A percentile compares a stretch with the other conserved stretches of the same genome.
These are phyloP conservation scores for Clitopilus hobsonii DNA, from an alignment of 768 basidiomycete genomes.

Conservation along the genomic window DNA sequence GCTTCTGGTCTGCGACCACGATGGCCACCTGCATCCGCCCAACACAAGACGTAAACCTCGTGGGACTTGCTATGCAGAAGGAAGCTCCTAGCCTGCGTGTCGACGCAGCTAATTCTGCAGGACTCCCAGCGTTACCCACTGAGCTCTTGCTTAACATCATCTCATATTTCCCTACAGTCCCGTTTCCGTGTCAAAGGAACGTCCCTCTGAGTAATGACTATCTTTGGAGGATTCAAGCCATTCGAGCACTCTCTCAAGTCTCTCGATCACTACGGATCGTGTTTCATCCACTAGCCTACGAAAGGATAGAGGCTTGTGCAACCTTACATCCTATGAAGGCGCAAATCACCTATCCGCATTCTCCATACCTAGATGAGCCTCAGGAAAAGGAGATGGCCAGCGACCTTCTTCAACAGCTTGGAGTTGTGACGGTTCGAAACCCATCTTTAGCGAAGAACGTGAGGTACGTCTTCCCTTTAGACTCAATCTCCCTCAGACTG, in stretches of 20 bases:
- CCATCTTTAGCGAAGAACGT: neutral
- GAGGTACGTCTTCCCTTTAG: neutral
- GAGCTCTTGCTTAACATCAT: neutral
- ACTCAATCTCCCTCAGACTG: neutral
- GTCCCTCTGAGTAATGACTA: no score
- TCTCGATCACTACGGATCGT: slow-evolving; percentile 13
- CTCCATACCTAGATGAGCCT: no score
- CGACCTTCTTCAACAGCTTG: neutral
- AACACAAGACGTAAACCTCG: no score
- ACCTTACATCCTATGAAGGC: no score
- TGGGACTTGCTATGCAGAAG: no score
- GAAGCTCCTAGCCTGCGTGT: no score
- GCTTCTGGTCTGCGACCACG: no score
- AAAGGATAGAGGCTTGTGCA: slow-evolving; percentile 14
- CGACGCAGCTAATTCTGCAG: neutral
- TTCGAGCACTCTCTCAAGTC: slow-evolving; percentile 15
- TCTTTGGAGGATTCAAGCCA: slow-evolving; percentile 5
- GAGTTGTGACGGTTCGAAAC: neutral
- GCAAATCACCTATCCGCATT: no score
- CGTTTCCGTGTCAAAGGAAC: no score
- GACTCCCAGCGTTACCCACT: neutral
- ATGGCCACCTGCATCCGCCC: no score
- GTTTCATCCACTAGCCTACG: slow-evolving; percentile 13
- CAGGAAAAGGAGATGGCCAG: neutral
- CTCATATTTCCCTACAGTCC: neutral